These are phyloP conservation scores for Sequoiadendron giganteum DNA, from an alignment of 75 land plant genomes.

Conservation along the genomic window DNA sequence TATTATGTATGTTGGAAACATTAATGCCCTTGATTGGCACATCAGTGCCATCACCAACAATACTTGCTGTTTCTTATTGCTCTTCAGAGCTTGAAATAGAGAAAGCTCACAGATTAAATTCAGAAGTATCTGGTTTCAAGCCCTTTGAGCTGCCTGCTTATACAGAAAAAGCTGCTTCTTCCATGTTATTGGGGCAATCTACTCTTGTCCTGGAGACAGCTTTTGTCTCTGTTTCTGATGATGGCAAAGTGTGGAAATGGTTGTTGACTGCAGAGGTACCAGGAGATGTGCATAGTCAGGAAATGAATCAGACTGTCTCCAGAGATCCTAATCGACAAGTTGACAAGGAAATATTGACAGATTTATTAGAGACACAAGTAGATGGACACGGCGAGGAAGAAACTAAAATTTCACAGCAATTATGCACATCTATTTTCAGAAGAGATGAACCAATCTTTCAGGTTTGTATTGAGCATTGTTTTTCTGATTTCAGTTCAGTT, in stretches of 20 bases:
- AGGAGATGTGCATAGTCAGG: constrained; percentile 18
- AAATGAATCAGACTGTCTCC: neutral
- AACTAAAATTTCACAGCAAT: neutral
- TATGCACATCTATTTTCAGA: neutral
- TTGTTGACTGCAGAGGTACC: constrained; percentile 49
- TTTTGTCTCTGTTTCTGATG: constrained; percentile 89
- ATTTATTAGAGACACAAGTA: neutral
- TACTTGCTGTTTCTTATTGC: constrained; percentile 72
- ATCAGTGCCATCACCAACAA: constrained; percentile 78
- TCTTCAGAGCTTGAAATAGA: constrained; percentile 63
- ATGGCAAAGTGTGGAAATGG: constrained; percentile 97
- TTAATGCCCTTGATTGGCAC: constrained; percentile 86
- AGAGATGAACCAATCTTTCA: constrained; percentile 7
- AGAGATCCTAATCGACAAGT: constrained; percentile 16
- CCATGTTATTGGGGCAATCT: constrained; percentile 30
- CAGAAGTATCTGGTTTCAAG: constrained; percentile 8
- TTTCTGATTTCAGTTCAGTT: neutral
- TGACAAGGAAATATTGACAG: constrained; percentile 5
- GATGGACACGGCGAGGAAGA: constrained; percentile 11
- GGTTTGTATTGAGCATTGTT: constrained; percentile 8
- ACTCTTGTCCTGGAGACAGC: constrained; percentile 41
- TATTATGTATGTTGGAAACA: constrained; percentile 62
- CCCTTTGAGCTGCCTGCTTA: constrained; percentile 8
- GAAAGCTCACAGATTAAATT: constrained; percentile 34
- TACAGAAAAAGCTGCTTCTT: constrained; percentile 26